Evolutionary conservation across 2,329 filamentous ascomycete species (phyloP), one percentile per base, ranked within the genome.

Genomic region (Fusarium annulatum): DNA sequence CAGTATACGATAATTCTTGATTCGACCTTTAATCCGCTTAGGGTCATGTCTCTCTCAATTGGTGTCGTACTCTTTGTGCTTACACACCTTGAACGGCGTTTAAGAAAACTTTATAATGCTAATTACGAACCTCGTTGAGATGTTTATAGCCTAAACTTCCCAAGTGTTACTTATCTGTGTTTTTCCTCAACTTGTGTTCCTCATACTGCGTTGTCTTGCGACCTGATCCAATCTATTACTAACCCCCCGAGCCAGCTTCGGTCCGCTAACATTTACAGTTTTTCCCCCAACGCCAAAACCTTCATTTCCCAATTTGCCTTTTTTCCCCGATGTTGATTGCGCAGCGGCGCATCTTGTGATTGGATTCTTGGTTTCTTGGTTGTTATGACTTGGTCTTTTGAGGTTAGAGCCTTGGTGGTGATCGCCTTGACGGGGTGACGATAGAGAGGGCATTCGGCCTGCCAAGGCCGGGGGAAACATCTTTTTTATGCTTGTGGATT

Each of bases 341-440:
- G 28, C 28, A 49, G 4, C 46, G 28, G 9, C 3, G 21, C 46
- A 49, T 49, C 9, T 49, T 18, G 0, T 51, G 30, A 18, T 51
- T 3, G 30, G 10, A 21, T 2, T 14, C 3, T 12, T 3, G 9
- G 7, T 30, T 23, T 34, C 3, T 34, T 7, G 21, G 48, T 14
- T 51, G 30, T 51, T 51, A 34, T 0, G 21, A 34, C 4, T 7
- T 16, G 19, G 26, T 1, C 18, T 4, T 8, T 48, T n/a, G 4
- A 19, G 9, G 28, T 49, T 49, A 14, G 28, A 49, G 28, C 46
- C 46, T n/a, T 49, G 14, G 46, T 30, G 28, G 2, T 16, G 46
- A 49, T 49, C 21, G 26, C 46, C 45, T 30, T 2, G 28, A 12
- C 1, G 7, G 19, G 28, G 28, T 49, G 19, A 30, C 14, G 28